Conservation (phyloP, 1,139 yeast species). For the Hansenula sp. region DNA sequence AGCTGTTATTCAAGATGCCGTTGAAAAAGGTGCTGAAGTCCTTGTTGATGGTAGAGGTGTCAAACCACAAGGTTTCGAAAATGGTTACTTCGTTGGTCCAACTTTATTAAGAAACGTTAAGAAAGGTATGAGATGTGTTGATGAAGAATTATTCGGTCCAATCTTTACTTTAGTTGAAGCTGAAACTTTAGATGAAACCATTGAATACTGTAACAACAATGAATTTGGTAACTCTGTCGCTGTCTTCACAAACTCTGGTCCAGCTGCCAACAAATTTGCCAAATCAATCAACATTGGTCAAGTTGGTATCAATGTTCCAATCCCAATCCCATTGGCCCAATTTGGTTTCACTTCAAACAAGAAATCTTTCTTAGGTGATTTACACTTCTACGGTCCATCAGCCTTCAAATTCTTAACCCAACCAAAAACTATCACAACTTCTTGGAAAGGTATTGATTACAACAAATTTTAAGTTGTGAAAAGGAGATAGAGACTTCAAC, state of each 20-base stretch:
- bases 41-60: constrained; percentile 26
- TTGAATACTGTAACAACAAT: constrained; percentile 25
- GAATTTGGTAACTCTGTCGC: constrained; percentile 27
- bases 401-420: constrained; percentile 25
- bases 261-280: constrained; percentile 24
- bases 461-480: neutral
- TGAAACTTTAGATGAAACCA: constrained; percentile 22
- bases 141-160: constrained; percentile 28
- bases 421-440: constrained; percentile 25
- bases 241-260: constrained; percentile 22
- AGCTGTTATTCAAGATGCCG: constrained; percentile 25
- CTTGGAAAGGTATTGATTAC: constrained; percentile 17
- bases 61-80: constrained; percentile 21
- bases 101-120: constrained; percentile 21
- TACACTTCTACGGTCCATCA: constrained; percentile 26
- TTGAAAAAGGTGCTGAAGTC: constrained; percentile 33
- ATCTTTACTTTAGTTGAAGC: constrained; percentile 23
- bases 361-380: constrained; percentile 26
- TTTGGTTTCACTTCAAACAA: constrained; percentile 26
- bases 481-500: neutral
- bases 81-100: constrained; percentile 28
- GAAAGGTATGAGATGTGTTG: constrained; percentile 27
- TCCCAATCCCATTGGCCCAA: constrained; percentile 26
- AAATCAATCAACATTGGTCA: constrained; percentile 22
- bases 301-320: constrained; percentile 24